Conservation (phyloP, 2,329 filamentous ascomycete species). For the Aschersonia sp. region DNA sequence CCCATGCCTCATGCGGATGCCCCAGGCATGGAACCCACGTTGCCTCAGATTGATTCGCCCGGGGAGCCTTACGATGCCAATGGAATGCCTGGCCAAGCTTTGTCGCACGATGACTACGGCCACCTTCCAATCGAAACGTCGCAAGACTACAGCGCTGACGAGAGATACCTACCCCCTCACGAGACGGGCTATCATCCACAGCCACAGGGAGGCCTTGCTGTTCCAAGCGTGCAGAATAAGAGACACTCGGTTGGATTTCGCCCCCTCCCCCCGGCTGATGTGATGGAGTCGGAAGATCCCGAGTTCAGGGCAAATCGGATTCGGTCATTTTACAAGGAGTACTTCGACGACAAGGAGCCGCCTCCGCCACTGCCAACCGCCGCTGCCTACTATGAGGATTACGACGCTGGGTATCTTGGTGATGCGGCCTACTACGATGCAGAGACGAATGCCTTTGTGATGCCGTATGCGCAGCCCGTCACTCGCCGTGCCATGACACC, state of each 20-base stretch:
- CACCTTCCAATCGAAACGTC: constrained; percentile 15
- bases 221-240: constrained; percentile 39
- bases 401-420: constrained; percentile 54
- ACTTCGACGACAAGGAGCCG: constrained; percentile 70
- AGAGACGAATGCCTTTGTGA: constrained; percentile 55
- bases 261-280: constrained; percentile 75
- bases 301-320: constrained; percentile 93
- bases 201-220: constrained; percentile 24
- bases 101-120: constrained; percentile 5
- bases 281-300: constrained; percentile 68
- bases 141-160: constrained; percentile 16
- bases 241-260: constrained; percentile 61
- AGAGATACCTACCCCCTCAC: constrained; percentile 6
- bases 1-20: constrained; percentile 13
- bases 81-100: constrained; percentile 2
- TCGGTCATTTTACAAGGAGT: constrained; percentile 98
- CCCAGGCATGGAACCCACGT: constrained; percentile 10
- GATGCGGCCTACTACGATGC: constrained; percentile 55
- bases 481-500: constrained; percentile 91
- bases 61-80: constrained; percentile 6
- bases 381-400: constrained; percentile 63
- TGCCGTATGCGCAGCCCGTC: constrained; percentile 74
- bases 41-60: constrained; percentile 4
- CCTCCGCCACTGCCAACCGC: constrained; percentile 24
- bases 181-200: not conserved